Conservation (phyloP, 2,329 filamentous ascomycete genomes). For the Fusarium sp. region DNA sequence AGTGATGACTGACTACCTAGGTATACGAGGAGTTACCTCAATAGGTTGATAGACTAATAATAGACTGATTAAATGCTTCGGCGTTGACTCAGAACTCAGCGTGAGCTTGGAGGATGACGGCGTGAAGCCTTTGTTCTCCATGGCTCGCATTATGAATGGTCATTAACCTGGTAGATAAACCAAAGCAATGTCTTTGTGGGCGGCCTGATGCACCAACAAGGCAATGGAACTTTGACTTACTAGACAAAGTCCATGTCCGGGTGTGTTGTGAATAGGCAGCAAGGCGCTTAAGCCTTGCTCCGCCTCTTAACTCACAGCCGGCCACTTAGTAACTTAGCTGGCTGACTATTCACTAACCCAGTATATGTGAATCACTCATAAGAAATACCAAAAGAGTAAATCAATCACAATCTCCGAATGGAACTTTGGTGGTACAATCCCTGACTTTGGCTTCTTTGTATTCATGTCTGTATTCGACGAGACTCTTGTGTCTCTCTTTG, state of each 20-base stretch:
- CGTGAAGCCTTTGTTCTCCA: conserved; percentile 17
- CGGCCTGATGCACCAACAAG: conserved; percentile 21
- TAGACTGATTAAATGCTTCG: conserved; percentile 9
- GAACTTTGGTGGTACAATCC: conserved; percentile 27
- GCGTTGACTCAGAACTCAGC: conserved; percentile 16
- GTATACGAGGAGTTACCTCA: background rate
- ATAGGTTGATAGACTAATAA: background rate
- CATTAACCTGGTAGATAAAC: background rate
- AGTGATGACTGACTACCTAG: background rate
- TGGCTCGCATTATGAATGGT: conserved; percentile 12
- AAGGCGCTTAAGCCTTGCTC: conserved; percentile 36
- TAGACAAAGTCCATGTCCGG: background rate
- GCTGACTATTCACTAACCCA: background rate
- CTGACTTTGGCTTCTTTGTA: background rate
- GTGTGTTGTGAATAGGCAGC: conserved; percentile 40
- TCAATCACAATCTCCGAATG: conserved; percentile 12
- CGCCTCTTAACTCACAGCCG: conserved; percentile 19
- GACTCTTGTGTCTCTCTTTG: background rate
- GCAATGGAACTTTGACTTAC: conserved; percentile 17
- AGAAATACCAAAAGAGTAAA: background rate
- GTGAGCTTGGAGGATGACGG: conserved; percentile 2
- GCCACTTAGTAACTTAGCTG: background rate
- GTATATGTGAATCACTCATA: background rate
- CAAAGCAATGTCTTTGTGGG: background rate
- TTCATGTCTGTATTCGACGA: background rate